Evolutionary conservation across 2,329 filamentous ascomycete species (phyloP).

Genomic region (Fusarium subglutinans): DNA sequence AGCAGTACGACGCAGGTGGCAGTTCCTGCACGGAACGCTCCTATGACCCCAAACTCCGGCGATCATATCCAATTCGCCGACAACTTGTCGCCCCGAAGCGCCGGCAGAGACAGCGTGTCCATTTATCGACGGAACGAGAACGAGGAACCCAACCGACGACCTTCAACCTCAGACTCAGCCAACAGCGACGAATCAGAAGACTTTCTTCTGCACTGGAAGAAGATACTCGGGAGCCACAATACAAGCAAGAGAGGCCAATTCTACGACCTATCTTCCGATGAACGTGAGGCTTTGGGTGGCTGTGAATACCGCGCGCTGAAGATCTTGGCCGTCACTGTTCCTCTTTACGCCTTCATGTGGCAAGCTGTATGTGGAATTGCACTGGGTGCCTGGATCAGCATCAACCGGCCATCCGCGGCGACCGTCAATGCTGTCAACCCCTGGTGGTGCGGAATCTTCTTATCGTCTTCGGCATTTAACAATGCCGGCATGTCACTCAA

Average conservation of each 20-base stretch:
- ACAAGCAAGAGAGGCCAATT: constrained; percentile 65
- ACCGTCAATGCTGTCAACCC: constrained; percentile 67
- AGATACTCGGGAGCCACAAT: constrained; percentile 50
- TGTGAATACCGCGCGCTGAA: constrained; percentile 71
- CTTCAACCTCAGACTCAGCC: constrained; percentile 34
- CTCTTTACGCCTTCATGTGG: constrained; percentile 67
- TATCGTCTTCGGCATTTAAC: constrained; percentile 74
- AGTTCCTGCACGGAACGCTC: constrained; percentile 16
- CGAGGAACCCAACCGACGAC: constrained; percentile 6
- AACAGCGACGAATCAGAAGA: constrained; percentile 41
- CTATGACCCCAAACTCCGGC: constrained; percentile 9
- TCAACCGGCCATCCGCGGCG: constrained; percentile 59
- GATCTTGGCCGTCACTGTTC: constrained; percentile 67
- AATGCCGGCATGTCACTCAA: constrained; percentile 76
- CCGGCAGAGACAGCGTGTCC: constrained; percentile 19
- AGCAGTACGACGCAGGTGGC: constrained; percentile 38
- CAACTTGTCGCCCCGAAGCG: constrained; percentile 5
- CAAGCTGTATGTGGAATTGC: constrained; percentile 68
- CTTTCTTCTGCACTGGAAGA: constrained; percentile 44
- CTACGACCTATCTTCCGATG: constrained; percentile 60
- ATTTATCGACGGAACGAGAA: constrained; percentile 35
- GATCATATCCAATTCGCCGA: constrained; percentile 37
- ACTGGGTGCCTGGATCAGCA: constrained; percentile 68
- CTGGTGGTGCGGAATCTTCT: constrained; percentile 76
- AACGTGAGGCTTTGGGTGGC: constrained; percentile 68